Evolutionary conservation across 306 rosid genomes (phyloP).

Genomic region (Erythrophleum fordii): DNA sequence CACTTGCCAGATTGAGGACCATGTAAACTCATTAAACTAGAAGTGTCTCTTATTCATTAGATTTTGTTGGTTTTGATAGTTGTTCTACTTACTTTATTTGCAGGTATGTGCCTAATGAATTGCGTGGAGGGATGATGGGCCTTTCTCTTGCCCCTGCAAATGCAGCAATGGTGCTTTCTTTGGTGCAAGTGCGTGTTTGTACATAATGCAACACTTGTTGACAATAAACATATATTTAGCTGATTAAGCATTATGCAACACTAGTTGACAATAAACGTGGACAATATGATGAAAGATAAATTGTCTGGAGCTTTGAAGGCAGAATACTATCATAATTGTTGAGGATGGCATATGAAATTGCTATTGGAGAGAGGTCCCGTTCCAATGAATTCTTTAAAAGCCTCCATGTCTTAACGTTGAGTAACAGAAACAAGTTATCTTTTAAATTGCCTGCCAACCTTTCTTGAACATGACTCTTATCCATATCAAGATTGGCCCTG

Average conservation of each 20-base stretch:
- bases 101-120: constrained; percentile 93
- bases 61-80: constrained; percentile 28
- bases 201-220: constrained; percentile 21
- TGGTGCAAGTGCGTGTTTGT: constrained; percentile 69
- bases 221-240: constrained; percentile 33
- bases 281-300: neutral
- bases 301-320: constrained; percentile 26
- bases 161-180: constrained; percentile 72
- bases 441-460: constrained; percentile 12
- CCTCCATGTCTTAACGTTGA: constrained; percentile 1
- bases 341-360: constrained; percentile 30
- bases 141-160: constrained; percentile 84
- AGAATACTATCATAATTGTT: constrained; percentile 22
- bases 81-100: constrained; percentile 30
- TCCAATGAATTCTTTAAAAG: constrained; percentile 9
- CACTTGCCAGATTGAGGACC: constrained; percentile 95
- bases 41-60: constrained; percentile 30
- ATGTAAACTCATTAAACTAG: constrained; percentile 56
- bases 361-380: constrained; percentile 22
- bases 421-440: constrained; percentile 2
- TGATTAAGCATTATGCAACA: constrained; percentile 22
- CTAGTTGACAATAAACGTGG: constrained; percentile 3
- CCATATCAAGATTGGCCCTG: constrained; percentile 9
- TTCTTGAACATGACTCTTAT: neutral
- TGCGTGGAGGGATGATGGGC: constrained; percentile 98